Conservation (phyloP, 2,329 filamentous ascomycete genomes). For the Davidsoniella australis region DNA sequence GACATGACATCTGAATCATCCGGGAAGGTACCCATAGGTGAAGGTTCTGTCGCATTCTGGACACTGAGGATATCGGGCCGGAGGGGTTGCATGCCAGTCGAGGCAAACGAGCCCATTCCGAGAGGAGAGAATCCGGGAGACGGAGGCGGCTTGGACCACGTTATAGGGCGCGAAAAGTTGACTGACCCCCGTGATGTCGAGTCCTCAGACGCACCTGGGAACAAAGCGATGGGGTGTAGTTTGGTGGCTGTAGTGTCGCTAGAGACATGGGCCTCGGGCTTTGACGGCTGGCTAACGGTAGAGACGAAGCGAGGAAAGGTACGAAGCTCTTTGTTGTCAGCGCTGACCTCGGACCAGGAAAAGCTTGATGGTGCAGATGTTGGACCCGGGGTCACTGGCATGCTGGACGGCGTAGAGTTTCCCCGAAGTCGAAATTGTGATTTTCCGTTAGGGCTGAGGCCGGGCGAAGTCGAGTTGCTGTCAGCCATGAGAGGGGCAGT, state of each 20-base stretch:
- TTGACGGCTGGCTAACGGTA: constrained; percentile 12
- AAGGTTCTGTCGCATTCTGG: too few species aligned
- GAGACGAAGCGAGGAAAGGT: constrained; percentile 26
- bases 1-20: constrained; percentile 47
- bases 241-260: not conserved
- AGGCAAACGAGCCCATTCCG: not conserved
- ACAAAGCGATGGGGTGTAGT: not conserved
- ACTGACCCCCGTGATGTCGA: not conserved
- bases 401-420: constrained; percentile 34
- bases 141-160: constrained; percentile 24
- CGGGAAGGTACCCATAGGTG: constrained; percentile 16
- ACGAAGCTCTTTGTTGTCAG: constrained; percentile 23
- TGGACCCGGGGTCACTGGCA: constrained; percentile 41
- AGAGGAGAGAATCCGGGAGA: constrained; percentile 25
- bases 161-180: constrained; percentile 10
- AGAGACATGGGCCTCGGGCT: not conserved
- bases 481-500: constrained; percentile 45
- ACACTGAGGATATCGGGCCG: not conserved
- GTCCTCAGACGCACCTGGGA: not conserved
- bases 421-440: constrained; percentile 31
- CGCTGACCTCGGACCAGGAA: constrained; percentile 37
- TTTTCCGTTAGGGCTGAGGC: constrained; percentile 16
- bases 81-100: not conserved
- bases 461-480: constrained; percentile 17
- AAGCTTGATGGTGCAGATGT: constrained; percentile 50